Percentiles rank a stretch among this genome's conserved stretches.
phyloP scores from a whole-genome alignment of 352 stramenopile genomes.

The Halophytophthora batemanensis region DNA sequence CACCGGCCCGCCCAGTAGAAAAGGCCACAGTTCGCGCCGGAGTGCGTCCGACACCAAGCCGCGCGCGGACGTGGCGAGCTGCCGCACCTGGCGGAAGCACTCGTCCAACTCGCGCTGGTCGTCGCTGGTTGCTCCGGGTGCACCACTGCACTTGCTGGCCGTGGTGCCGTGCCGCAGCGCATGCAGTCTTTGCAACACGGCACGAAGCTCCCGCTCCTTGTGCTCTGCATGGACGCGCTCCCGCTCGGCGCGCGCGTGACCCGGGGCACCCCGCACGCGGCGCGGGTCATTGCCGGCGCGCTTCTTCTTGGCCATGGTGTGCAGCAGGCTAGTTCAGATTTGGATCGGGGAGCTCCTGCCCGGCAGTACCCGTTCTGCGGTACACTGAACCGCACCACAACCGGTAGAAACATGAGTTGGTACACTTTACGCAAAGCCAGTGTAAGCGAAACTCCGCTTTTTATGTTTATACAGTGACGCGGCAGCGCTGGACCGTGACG shows the following conservation, averaged over 20 bases:
- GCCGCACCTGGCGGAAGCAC: conserved; percentile 54
- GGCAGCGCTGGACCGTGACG: too few species aligned
- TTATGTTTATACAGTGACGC: too few species aligned
- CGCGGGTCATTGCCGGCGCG: conserved; percentile 18
- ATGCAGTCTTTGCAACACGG: conserved; percentile 24
- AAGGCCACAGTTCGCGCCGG: conserved; percentile 56
- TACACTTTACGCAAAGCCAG: too few species aligned
- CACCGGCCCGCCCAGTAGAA: conserved; percentile 34
- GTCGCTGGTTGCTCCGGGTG: too few species aligned
- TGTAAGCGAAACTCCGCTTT: too few species aligned
- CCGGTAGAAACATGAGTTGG: too few species aligned
- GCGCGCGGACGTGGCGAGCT: conserved; percentile 48
- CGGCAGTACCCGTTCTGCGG: too few species aligned
- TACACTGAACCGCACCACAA: too few species aligned
- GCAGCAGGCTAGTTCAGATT: too few species aligned
- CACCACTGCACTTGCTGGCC: too few species aligned
- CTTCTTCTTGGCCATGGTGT: conserved; percentile 41
- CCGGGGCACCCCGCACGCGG: conserved; percentile 31
- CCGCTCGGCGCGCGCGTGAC: conserved; percentile 26
- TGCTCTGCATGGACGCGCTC: conserved; percentile 37
- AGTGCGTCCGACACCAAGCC: conserved; percentile 63
- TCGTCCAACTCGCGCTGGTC: conserved; percentile 22
- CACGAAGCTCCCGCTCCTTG: conserved; percentile 60
- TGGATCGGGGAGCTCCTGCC: too few species aligned
- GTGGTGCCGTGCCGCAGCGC: conserved; percentile 9